These are phyloP conservation scores for Metschnikowia chrysomelidarum DNA, from an alignment of 805 yeast species.

Conservation along the genomic window DNA sequence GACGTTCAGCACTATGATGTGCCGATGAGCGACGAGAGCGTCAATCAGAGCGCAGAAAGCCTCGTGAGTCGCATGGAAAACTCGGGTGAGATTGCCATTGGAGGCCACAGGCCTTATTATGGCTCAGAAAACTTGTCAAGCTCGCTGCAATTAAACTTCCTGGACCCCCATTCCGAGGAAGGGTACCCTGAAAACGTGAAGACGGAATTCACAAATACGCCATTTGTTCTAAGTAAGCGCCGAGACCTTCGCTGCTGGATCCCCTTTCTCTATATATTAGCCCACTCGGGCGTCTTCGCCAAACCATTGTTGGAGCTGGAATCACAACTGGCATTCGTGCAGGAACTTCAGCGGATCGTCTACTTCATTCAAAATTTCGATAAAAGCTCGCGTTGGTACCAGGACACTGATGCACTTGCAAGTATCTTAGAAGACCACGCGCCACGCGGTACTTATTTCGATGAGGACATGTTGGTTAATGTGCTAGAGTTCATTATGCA, in stretches of 20 bases:
- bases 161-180: constrained; percentile 2
- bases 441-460: constrained; percentile 15
- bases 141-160: constrained; percentile 5
- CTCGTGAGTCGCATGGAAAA: constrained; percentile 5
- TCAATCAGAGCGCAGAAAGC: constrained; percentile 7
- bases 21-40: constrained; percentile 5
- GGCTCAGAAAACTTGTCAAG: constrained; percentile 2
- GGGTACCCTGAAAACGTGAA: constrained; percentile 15
- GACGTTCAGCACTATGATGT: constrained; percentile 8
- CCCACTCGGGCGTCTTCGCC: constrained; percentile 34
- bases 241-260: constrained; percentile 28
- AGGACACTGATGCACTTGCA: constrained; percentile 21
- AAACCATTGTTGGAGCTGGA: constrained; percentile 23
- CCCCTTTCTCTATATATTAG: constrained; percentile 39
- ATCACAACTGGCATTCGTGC: constrained; percentile 14
- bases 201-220: constrained; percentile 12
- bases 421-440: constrained; percentile 21
- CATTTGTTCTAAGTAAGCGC: constrained; percentile 10
- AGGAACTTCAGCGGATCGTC: constrained; percentile 24
- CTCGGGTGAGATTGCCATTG: constrained; percentile 5
- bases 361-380: constrained; percentile 17
- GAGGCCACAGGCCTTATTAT: not conserved
- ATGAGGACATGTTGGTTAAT: constrained; percentile 23
- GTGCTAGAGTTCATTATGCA: constrained; percentile 18
- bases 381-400: constrained; percentile 19